A percentile compares a stretch with the other conserved stretches of the same genome.
These are phyloP conservation scores for Dalbergia cultrata DNA, from an alignment of 306 rosid genomes.

Conservation along the genomic window DNA sequence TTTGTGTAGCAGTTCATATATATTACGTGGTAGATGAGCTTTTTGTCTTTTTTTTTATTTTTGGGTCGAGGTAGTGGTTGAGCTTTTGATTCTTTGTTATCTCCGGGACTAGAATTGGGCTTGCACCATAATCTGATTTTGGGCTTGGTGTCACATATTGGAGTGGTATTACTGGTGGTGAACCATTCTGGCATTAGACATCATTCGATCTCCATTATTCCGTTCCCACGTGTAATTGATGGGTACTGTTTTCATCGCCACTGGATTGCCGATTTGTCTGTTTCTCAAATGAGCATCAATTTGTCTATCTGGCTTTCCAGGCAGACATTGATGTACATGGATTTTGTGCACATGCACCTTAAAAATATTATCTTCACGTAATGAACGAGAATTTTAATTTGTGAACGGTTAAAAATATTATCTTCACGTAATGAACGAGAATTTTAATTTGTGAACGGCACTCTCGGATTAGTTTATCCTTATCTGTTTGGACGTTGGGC, in stretches of 20 bases:
- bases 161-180: background rate
- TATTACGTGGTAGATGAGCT: too few relatives aligned
- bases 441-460: background rate
- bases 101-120: too few relatives aligned
- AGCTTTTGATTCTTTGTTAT: conserved; percentile 2
- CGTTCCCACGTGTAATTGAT: background rate
- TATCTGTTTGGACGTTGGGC: background rate
- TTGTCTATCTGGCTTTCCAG: background rate
- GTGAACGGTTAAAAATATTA: background rate
- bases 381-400: background rate
- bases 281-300: background rate
- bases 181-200: background rate
- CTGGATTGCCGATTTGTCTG: conserved; percentile 7
- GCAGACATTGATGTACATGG: background rate
- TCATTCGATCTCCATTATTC: background rate
- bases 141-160: too few relatives aligned
- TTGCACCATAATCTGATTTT: too few relatives aligned
- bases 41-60: too few relatives aligned
- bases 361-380: background rate
- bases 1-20: background rate
- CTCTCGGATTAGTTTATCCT: background rate
- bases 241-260: background rate
- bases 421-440: background rate
- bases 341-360: background rate
- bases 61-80: background rate